Evolutionary conservation across 108 stramenopile genomes (phyloP).

Genomic region (Schizochytrium sp.): DNA sequence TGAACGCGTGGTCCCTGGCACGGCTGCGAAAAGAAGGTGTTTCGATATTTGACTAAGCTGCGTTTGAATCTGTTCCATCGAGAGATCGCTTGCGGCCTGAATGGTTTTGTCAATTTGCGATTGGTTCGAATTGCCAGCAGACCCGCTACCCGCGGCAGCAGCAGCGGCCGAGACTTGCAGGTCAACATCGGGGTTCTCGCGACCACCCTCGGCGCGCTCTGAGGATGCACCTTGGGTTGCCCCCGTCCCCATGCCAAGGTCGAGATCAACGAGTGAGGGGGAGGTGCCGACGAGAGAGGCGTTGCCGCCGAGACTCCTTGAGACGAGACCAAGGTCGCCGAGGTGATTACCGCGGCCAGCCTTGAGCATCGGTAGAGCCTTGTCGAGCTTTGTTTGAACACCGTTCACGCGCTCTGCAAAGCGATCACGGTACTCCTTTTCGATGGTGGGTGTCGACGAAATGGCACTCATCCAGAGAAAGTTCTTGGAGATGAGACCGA

Average conservation of each 20-base stretch:
- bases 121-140: slow-evolving; percentile 12
- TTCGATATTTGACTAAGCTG: slow-evolving; percentile 37
- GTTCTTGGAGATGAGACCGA: slow-evolving; percentile 37
- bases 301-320: background rate
- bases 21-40: slow-evolving; percentile 19
- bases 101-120: slow-evolving; percentile 8
- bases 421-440: slow-evolving; percentile 33
- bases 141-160: slow-evolving; percentile 8
- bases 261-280: too few species aligned
- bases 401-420: slow-evolving; percentile 28
- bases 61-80: slow-evolving; percentile 39
- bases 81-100: background rate
- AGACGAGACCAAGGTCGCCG: background rate
- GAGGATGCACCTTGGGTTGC: too few species aligned
- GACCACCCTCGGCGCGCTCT: background rate
- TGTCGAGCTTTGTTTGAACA: slow-evolving; percentile 17
- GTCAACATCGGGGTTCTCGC: background rate
- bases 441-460: slow-evolving; percentile 30
- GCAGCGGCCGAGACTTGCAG: background rate
- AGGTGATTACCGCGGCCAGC: background rate
- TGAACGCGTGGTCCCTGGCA: too few species aligned
- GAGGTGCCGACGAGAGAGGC: background rate
- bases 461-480: slow-evolving; percentile 44
- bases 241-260: too few species aligned
- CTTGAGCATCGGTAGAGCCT: background rate